phyloP scores from a whole-genome alignment of 345 rosid species.

The Atalantia buxifolia region DNA sequence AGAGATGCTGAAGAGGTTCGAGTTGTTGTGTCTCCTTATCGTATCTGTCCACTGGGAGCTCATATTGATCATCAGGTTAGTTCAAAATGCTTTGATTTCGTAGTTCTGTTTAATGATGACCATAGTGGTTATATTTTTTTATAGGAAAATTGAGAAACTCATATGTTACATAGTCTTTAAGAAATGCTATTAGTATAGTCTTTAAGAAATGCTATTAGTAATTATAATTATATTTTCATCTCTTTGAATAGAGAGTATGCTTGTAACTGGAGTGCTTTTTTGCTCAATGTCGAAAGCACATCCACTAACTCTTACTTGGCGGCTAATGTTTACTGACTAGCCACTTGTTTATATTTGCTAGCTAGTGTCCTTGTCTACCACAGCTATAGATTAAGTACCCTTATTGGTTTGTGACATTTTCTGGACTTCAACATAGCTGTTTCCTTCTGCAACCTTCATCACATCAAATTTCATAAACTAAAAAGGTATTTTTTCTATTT shows the following conservation, averaged over 20 bases:
- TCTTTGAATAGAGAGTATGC: neutral
- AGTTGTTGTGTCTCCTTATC: conserved; percentile 77
- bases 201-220: neutral
- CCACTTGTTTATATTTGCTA: too few species aligned
- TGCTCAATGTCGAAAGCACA: too few species aligned
- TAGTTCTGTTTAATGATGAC: neutral
- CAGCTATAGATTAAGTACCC: neutral
- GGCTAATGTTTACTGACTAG: too few species aligned
- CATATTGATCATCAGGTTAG: conserved; percentile 93
- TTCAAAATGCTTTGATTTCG: conserved; percentile 1
- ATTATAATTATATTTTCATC: neutral
- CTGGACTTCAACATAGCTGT: neutral
- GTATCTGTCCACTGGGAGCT: conserved; percentile 97
- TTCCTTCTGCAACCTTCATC: neutral
- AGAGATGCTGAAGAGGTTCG: conserved; percentile 50
- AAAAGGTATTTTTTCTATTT: neutral
- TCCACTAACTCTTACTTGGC: too few species aligned
- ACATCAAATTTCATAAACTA: neutral
- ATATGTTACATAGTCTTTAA: neutral
- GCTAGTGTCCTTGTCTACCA: too few species aligned
- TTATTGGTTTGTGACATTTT: neutral
- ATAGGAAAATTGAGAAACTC: neutral
- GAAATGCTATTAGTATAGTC: neutral
- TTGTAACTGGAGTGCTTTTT: neutral
- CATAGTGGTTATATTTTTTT: neutral